Percentiles rank a stretch among this genome's conserved stretches.
Conservation (phyloP, 345 rosid genomes). For the Gossypium sturtianum region DNA sequence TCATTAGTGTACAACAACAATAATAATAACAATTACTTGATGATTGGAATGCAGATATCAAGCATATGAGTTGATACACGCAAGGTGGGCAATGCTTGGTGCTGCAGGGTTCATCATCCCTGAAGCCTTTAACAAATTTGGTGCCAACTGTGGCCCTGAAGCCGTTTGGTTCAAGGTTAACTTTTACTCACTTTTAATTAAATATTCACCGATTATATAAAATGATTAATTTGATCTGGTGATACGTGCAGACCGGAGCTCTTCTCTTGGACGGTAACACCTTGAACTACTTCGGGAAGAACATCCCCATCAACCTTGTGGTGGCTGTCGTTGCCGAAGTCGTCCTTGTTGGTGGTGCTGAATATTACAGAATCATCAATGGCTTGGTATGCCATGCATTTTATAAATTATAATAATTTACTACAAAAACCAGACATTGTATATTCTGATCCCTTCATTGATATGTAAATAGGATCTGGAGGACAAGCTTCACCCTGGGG, state of each 20-base stretch:
- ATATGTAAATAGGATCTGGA: slow-evolving; percentile 49
- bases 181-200: background rate
- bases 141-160: slow-evolving; percentile 98
- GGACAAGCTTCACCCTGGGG: slow-evolving; percentile 97
- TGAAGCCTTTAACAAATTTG: slow-evolving; percentile 91
- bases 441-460: background rate
- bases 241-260: slow-evolving; percentile 74
- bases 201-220: too few species aligned
- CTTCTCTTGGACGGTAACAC: slow-evolving; percentile 95
- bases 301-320: slow-evolving; percentile 79
- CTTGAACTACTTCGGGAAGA: slow-evolving; percentile 87
- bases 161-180: slow-evolving; percentile 95
- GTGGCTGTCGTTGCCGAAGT: slow-evolving; percentile 78
- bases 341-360: slow-evolving; percentile 92
- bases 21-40: too few species aligned
- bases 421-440: background rate
- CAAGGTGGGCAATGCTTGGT: slow-evolving; percentile 97
- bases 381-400: slow-evolving; percentile 49
- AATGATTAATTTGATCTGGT: background rate
- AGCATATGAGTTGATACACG: slow-evolving; percentile 88
- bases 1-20: too few species aligned
- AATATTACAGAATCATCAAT: slow-evolving; percentile 89
- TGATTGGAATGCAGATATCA: slow-evolving; percentile 52
- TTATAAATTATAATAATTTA: background rate
- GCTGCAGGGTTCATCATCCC: slow-evolving; percentile 96